Base-by-base conservation (phyloP, 495 filamentous ascomycete species). In the Penicillium riverlandense region DNA sequence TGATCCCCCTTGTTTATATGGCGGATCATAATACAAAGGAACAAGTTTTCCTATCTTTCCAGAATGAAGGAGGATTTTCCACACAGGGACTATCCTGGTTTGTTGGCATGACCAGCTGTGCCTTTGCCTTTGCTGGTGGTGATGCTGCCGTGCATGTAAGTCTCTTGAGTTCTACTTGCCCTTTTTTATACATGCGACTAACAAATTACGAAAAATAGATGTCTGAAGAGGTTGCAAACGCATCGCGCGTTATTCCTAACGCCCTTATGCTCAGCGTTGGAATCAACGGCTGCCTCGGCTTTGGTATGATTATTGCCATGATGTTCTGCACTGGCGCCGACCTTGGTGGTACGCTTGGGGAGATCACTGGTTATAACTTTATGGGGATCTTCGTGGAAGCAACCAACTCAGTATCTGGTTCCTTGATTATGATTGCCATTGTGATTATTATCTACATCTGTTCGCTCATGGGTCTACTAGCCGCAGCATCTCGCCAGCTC, bases 331-430 rank as follows among this genome's bases (percentile, higher is more conserved):
- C 62, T 6, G 64, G 60, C 32, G 58, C 37, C 10, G 28, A 71
- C 29, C 45, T 72, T 12, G 44, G 51, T 6, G 50, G 51, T n/a
- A 56, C 62, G 5, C 33, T 66, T 7, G 40, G 44, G 5, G 49
- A 58, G 1, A 47, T 63, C 0, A 73, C 70, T 15, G 62, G 64
- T 11, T 73, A 71, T 34, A 69, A 72, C 11, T 71, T 76, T 50
- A 73, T 78, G 40, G 57, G 70, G 42, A 65, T 74, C 22, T 74
- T 70, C 52, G 64, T 68, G 47, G 55, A 71, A 46, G 65, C 65
- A 16, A 74, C 67, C 7, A 48, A 51, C 0, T 71, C 66, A 13
- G 49, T 59, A 37, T 53, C 59, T 16, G 70, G 66, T 6, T 65
- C 70, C 6, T 66, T 65, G 7, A 52, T 56, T 4, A 57, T 55